A percentile compares a stretch with the other conserved stretches of the same genome.
phyloP scores from a whole-genome alignment of 192 early-diverging fungal species.

The Umbelopsis vinacea region DNA sequence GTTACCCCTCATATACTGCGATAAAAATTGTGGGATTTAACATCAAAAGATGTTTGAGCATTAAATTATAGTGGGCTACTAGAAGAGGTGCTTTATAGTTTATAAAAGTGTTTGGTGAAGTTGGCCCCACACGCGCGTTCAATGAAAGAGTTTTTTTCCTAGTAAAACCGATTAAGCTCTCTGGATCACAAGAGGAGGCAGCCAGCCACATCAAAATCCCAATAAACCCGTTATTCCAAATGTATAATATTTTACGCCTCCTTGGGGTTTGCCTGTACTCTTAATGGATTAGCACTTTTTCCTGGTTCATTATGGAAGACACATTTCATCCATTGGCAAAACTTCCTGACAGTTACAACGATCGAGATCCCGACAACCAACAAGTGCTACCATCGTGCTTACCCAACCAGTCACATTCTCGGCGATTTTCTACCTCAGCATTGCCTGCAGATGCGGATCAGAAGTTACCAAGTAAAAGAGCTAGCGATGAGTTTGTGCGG shows the following conservation, averaged over 20 bases:
- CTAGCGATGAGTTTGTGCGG: constrained; percentile 17
- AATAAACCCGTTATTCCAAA: too few species aligned
- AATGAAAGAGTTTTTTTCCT: too few species aligned
- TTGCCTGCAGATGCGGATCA: neutral
- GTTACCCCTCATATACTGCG: too few species aligned
- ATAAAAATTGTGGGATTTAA: too few species aligned
- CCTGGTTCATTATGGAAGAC: neutral
- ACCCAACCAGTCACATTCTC: neutral
- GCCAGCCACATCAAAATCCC: too few species aligned
- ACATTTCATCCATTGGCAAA: neutral
- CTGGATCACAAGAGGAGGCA: too few species aligned
- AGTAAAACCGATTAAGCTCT: too few species aligned
- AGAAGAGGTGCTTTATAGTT: too few species aligned
- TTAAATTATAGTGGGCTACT: too few species aligned
- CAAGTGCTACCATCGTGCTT: neutral
- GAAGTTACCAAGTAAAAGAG: neutral
- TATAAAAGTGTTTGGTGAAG: too few species aligned
- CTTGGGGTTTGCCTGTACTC: neutral
- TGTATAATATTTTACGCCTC: neutral
- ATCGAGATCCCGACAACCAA: constrained; percentile 5
- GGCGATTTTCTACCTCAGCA: constrained; percentile 8
- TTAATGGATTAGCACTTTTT: neutral
- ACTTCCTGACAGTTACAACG: neutral
- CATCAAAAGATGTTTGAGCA: too few species aligned
- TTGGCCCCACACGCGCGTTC: too few species aligned